Evolutionary conservation across 768 basidiomycete species (phyloP).

Genomic region (Tulasnella sp.): DNA sequence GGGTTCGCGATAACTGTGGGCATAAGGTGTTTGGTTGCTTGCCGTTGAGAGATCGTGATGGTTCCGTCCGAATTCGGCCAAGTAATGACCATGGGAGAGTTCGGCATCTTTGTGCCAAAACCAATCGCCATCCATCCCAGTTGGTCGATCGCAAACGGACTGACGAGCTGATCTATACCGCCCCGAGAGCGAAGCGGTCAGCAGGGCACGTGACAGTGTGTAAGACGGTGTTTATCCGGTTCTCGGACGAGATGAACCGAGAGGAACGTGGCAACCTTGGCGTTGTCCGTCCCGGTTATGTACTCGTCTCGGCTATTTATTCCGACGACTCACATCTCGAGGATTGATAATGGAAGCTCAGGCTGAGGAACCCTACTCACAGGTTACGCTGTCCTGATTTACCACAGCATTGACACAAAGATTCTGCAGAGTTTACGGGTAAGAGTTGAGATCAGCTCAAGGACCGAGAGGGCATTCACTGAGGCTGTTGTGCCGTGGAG

Average conservation of each 20-base stretch:
- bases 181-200: neutral
- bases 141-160: neutral
- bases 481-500: too few species aligned
- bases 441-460: neutral
- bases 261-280: neutral
- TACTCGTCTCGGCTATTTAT: neutral
- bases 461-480: too few species aligned
- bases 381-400: neutral
- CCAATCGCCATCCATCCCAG: constrained; percentile 38
- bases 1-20: constrained; percentile 61
- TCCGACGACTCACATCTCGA: neutral
- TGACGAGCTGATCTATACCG: neutral
- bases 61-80: constrained; percentile 67
- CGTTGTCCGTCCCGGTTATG: neutral
- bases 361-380: neutral
- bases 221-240: neutral
- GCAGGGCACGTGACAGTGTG: neutral
- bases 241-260: neutral
- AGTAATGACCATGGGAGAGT: constrained; percentile 65
- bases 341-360: neutral
- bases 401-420: constrained; percentile 1
- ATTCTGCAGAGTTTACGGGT: neutral
- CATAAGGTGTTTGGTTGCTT: constrained; percentile 56
- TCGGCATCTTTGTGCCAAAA: constrained; percentile 35
- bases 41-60: constrained; percentile 70